Conservation (phyloP, 352 stramenopile genomes). For the Globisporangium paroecandrum region DNA sequence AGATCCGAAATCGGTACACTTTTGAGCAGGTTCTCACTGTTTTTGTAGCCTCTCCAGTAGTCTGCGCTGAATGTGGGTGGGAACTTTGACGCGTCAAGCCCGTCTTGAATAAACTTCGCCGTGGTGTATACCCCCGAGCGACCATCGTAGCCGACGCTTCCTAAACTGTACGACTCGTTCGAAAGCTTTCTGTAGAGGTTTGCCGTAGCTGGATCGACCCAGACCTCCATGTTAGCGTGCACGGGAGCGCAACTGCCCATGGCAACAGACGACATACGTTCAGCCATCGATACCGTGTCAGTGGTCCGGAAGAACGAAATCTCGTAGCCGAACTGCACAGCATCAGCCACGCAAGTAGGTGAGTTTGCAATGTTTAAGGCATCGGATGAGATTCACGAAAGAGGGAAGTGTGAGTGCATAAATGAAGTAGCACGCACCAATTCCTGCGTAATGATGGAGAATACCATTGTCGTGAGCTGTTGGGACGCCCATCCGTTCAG, state of each 20-base stretch:
- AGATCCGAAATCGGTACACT: slow-evolving; percentile 23
- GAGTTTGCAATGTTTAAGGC: neutral
- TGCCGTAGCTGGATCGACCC: slow-evolving; percentile 6
- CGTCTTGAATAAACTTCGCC: slow-evolving; percentile 30
- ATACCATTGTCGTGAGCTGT: slow-evolving; percentile 32
- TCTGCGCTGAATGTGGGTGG: slow-evolving; percentile 31
- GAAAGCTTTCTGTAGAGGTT: slow-evolving; percentile 7
- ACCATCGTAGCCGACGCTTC: slow-evolving; percentile 38
- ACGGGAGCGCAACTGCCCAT: slow-evolving; percentile 25
- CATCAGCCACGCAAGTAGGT: neutral
- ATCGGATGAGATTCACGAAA: neutral
- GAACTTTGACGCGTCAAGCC: slow-evolving; percentile 16
- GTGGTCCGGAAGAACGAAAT: slow-evolving; percentile 32
- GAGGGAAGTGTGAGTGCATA: neutral
- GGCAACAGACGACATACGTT: slow-evolving; percentile 34
- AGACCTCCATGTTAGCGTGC: slow-evolving; percentile 30
- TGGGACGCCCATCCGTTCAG: slow-evolving; percentile 37
- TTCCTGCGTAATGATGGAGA: slow-evolving; percentile 48
- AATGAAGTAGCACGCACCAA: slow-evolving; percentile 22
- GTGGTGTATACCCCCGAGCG: slow-evolving; percentile 40
- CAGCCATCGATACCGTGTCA: slow-evolving; percentile 16
- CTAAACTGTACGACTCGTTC: slow-evolving; percentile 35
- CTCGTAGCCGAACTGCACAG: slow-evolving; percentile 35
- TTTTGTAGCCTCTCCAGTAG: slow-evolving; percentile 48
- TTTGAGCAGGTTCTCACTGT: slow-evolving; percentile 10